Percentiles rank a stretch among this genome's conserved stretches.
phyloP scores from a whole-genome alignment of 2,329 filamentous ascomycete species.

The Aspergillus spinulosporus region DNA sequence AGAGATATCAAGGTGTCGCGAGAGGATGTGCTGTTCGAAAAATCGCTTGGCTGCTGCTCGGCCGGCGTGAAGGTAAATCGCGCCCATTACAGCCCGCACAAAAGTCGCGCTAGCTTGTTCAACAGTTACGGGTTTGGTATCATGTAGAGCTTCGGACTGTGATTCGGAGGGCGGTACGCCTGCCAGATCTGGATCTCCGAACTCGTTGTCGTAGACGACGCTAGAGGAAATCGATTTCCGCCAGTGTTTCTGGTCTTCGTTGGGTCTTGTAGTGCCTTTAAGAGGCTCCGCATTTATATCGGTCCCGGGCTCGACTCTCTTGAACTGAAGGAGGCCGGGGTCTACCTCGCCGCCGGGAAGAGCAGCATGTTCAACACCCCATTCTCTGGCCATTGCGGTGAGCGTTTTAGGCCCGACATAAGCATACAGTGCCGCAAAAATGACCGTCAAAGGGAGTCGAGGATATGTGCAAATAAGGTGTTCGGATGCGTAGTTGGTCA shows the following conservation, averaged over 20 bases:
- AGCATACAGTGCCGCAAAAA: constrained; percentile 82
- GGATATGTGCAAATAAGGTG: constrained; percentile 86
- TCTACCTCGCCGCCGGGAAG: constrained; percentile 89
- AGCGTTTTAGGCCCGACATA: constrained; percentile 77
- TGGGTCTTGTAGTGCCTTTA: constrained; percentile 44
- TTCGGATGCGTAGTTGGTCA: constrained; percentile 87
- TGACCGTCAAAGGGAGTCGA: constrained; percentile 81
- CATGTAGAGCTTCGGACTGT: constrained; percentile 19
- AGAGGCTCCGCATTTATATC: constrained; percentile 41
- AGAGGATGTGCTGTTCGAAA: constrained; percentile 79
- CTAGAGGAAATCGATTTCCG: constrained; percentile 72
- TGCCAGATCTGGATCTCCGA: constrained; percentile 63
- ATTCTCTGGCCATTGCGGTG: constrained; percentile 72
- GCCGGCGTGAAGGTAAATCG: constrained; percentile 82
- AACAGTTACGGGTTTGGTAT: constrained; percentile 44
- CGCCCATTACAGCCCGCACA: constrained; percentile 78
- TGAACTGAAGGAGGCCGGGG: constrained; percentile 83
- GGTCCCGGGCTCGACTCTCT: constrained; percentile 48
- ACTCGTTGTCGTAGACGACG: constrained; percentile 79
- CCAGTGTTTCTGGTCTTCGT: constrained; percentile 58
- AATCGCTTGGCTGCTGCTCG: constrained; percentile 77
- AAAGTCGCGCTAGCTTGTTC: constrained; percentile 70
- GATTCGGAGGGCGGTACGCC: constrained; percentile 31
- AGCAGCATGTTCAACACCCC: constrained; percentile 88
- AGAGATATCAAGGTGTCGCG: constrained; percentile 72